Evolutionary conservation across 192 early-diverging fungal genomes (phyloP).

Genomic region (Dispira simplex): DNA sequence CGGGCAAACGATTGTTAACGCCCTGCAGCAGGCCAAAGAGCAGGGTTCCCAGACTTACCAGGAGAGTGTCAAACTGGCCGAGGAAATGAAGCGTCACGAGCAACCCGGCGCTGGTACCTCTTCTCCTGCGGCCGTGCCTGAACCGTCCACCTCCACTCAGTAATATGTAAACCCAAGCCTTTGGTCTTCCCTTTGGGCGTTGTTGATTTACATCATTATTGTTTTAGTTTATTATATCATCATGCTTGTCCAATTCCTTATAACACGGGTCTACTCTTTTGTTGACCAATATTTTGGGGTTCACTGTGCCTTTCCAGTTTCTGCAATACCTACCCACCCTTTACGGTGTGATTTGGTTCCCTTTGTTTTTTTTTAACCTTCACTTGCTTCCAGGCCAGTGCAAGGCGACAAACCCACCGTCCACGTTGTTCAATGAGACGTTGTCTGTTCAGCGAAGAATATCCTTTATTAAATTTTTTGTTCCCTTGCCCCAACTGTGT

Average conservation of each 20-base stretch:
- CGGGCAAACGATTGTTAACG: slow-evolving; percentile 1
- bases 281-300: neutral
- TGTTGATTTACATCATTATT: neutral
- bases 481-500: neutral
- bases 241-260: neutral
- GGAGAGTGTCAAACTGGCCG: slow-evolving; percentile 3
- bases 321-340: neutral
- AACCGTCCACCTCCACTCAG: neutral
- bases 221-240: neutral
- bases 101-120: neutral
- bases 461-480: neutral
- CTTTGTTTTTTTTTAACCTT: too few species aligned
- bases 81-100: slow-evolving; percentile 4
- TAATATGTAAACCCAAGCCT: neutral
- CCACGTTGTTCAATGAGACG: too few species aligned
- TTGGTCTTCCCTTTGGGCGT: neutral
- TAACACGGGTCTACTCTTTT: neutral
- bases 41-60: neutral
- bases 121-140: neutral
- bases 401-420: neutral
- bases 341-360: too few species aligned
- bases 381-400: neutral
- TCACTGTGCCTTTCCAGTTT: neutral
- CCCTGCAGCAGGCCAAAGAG: slow-evolving; percentile 2
- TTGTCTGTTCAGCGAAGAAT: neutral